Evolutionary conservation across 805 yeast genomes (phyloP), one percentile per base, ranked within the genome.

Genomic region (Kuraishia piskuri): DNA sequence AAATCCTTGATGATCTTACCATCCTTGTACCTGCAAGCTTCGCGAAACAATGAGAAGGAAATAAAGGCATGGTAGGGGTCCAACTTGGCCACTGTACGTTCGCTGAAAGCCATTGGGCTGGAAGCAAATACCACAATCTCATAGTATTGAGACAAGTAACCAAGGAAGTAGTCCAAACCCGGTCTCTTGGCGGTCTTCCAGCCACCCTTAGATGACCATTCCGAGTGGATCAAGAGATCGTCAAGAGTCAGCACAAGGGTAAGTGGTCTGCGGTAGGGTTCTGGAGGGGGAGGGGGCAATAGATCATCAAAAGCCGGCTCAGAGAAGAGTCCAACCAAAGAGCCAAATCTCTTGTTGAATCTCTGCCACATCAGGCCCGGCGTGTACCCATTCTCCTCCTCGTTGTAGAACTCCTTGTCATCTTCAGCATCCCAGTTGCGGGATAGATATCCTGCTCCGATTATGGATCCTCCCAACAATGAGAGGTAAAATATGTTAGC

Each of bases 161-260:
- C 96, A 66, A 94, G 74, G 73, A 94, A 94, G 75, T 94, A 94
- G 70, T 95, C 99, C 56, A 90, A 84, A 57, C 99, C 99, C 36
- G 99, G 98, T 75, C 99, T 89, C 77, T 94, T 94, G 26, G 96
- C 98, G 17, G 97, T 92, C 73, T 94, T 85, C 99, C 99, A 94
- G 53, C 99, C 99, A 66, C 82, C 78, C 69, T 88, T 83, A 60
- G 89, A 82, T 54, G 88, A 80, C 99, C 99, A 94, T 57, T 86
- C 88, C 45, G 96, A 84, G 68, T 94, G 97, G 54, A 92, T 82
- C 65, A 94, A 78, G 56, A 94, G 73, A 64, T 94, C 99, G 62
- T 94, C 99, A 63, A 94, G 78, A 26, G 88, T 84, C 61, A 94
- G 69, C 7, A 94, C 97, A 59, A 94, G 75, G 2, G 99, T 94